phyloP scores from a whole-genome alignment of 805 yeast genomes.

The Sugiyamaella americana region DNA sequence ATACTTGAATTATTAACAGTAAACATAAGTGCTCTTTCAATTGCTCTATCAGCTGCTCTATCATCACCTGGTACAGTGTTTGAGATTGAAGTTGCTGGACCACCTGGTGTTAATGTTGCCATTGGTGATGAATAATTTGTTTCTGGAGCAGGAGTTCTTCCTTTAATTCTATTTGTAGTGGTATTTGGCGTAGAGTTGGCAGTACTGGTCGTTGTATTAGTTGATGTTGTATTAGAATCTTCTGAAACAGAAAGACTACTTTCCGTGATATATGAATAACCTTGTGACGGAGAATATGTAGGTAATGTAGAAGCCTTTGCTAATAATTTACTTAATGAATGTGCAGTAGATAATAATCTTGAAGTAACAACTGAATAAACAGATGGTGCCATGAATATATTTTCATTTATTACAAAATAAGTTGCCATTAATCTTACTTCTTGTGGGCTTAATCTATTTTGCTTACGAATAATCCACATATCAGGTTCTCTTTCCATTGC shows the following conservation, averaged over 20 bases:
- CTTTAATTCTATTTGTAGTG: not conserved
- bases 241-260: constrained; percentile 3
- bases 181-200: not conserved
- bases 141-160: constrained; percentile 7
- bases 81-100: constrained; percentile 7
- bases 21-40: constrained; percentile 23
- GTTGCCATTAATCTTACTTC: constrained; percentile 57
- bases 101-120: constrained; percentile 3
- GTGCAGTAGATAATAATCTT: constrained; percentile 50
- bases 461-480: constrained; percentile 86
- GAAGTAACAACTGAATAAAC: constrained; percentile 67
- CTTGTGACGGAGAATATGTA: constrained; percentile 54
- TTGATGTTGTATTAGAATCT: constrained; percentile 6
- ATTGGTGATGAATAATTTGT: constrained; percentile 6
- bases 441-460: constrained; percentile 51
- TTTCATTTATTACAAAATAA: constrained; percentile 86
- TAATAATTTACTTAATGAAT: constrained; percentile 43
- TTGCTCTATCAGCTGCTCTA: constrained; percentile 13
- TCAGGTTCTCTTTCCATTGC: constrained; percentile 79
- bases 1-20: constrained; percentile 16
- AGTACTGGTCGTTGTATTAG: constrained; percentile 7
- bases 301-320: constrained; percentile 43
- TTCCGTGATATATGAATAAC: constrained; percentile 42
- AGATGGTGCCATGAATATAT: constrained; percentile 84
- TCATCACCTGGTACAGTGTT: constrained; percentile 5